Conservation (phyloP, 2,329 filamentous ascomycete species). For the Teratosphaeria destructans region DNA sequence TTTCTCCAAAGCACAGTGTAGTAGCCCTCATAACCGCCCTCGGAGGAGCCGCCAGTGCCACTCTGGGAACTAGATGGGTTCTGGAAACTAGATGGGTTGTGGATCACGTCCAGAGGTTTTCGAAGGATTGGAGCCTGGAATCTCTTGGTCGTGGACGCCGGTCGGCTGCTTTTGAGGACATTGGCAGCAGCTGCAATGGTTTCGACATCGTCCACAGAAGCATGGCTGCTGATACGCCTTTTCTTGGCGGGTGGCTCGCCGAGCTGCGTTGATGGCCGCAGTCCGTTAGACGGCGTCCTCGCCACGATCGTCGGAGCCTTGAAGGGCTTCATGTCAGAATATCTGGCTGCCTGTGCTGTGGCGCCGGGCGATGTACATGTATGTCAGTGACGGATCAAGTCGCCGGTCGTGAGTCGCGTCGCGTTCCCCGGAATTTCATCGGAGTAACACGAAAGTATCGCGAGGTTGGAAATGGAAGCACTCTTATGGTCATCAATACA, state of each 20-base stretch:
- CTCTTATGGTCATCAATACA: not conserved
- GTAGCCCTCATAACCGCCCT: constrained; percentile 26
- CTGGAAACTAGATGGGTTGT: constrained; percentile 13
- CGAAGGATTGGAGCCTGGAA: constrained; percentile 11
- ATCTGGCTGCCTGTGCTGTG: not conserved
- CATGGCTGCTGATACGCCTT: constrained; percentile 28
- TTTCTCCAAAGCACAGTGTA: constrained; percentile 49
- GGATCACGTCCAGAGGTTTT: constrained; percentile 21
- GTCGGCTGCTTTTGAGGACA: constrained; percentile 20
- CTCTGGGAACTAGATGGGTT: constrained; percentile 11
- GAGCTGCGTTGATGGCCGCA: not conserved
- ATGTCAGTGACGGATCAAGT: not conserved
- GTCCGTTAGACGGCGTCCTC: constrained; percentile 4
- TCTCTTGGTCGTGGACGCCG: constrained; percentile 2
- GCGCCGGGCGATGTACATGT: not conserved
- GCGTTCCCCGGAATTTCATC: not conserved
- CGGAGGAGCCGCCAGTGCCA: not conserved
- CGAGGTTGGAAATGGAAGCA: not conserved
- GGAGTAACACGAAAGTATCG: not conserved
- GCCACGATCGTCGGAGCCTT: constrained; percentile 15
- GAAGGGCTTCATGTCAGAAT: constrained; percentile 22
- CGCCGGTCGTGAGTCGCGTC: not conserved
- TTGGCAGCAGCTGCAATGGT: constrained; percentile 17
- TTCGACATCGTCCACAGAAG: constrained; percentile 13
- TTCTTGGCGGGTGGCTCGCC: constrained; percentile 31